Evolutionary conservation across 192 early-diverging fungal genomes (phyloP).

Genomic region (Physocladia obscura): DNA sequence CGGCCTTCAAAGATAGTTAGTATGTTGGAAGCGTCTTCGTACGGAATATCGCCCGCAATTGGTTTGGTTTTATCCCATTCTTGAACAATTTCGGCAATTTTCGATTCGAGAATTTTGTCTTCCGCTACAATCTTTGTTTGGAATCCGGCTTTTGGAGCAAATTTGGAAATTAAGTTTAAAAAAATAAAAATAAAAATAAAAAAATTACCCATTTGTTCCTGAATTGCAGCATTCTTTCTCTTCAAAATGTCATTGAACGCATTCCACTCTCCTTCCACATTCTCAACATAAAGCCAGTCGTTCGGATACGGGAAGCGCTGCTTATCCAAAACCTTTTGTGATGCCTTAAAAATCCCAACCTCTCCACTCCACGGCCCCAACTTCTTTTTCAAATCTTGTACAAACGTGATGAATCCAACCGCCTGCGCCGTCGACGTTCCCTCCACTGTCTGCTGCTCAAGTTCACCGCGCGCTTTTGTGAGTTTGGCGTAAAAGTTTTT

Average conservation of each 20-base stretch:
- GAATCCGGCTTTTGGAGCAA: conserved; percentile 63
- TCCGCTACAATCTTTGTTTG: conserved; percentile 94
- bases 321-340: conserved; percentile 89
- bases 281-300: conserved; percentile 94
- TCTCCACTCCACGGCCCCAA: conserved; percentile 73
- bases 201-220: conserved; percentile 81
- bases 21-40: conserved; percentile 77
- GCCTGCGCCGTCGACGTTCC: conserved; percentile 84
- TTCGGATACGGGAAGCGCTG: conserved; percentile 92
- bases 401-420: conserved; percentile 90
- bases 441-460: conserved; percentile 87
- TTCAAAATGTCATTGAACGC: conserved; percentile 92
- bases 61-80: conserved; percentile 98
- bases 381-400: conserved; percentile 90
- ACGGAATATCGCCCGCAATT: conserved; percentile 87
- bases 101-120: conserved; percentile 81
- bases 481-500: conserved; percentile 74
- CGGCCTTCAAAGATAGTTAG: conserved; percentile 84
- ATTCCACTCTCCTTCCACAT: conserved; percentile 96
- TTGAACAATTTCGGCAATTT: conserved; percentile 73
- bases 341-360: conserved; percentile 84
- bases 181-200: conserved; percentile 20
- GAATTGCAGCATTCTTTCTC: conserved; percentile 87
- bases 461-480: conserved; percentile 72
- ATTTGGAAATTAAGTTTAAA: neutral